Evolutionary conservation across 768 basidiomycete genomes (phyloP), one percentile per base, ranked within the genome.

Genomic region (Mycena leptocephala): DNA sequence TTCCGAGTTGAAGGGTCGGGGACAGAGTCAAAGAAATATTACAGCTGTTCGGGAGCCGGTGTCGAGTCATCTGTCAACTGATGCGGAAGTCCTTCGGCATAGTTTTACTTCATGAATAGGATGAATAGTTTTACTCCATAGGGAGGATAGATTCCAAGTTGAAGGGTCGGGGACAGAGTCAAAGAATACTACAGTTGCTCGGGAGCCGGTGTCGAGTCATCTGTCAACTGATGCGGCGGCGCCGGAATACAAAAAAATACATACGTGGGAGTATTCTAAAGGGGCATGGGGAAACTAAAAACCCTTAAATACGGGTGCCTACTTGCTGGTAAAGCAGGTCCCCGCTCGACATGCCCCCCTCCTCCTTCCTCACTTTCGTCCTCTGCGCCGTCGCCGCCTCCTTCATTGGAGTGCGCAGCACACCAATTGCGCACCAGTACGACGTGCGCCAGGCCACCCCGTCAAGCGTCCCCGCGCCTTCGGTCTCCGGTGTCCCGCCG

Each of bases 381-480:
- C 55, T 56, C 55, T 56, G 55, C 14, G 55, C 55, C 55, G 13
- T 56, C 55, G 55, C 55, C 32, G 55, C 55, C 55, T 56, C 55
- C 55, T 56, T 56, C 55, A 56, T 56, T 56, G 55, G 55, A 56
- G 55, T 56, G 55, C 55, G 32, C 55, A 56, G 55, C 55, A 56
- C 55, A 56, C 55, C 55, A 56, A 56, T 56, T 56, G 55, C 55
- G 55, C 55, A 56, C 55, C 55, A 56, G 55, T 56, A 56, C 55
- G 55, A 32, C 32, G 55, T 56, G 55, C 55, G 55, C 55, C 55
- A 56, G 55, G 55, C 55, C 28, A 56, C 28, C 30, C 32, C 55
- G 55, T 56, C 55, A 32, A 56, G 55, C 55, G 55, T 32, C 55
- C 55, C 18, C 55, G 30, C 55, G 16, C 55, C 55, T 32, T 56